phyloP scores from a whole-genome alignment of 1,284 basidiomycete species.

The Boletus nobilissimus region DNA sequence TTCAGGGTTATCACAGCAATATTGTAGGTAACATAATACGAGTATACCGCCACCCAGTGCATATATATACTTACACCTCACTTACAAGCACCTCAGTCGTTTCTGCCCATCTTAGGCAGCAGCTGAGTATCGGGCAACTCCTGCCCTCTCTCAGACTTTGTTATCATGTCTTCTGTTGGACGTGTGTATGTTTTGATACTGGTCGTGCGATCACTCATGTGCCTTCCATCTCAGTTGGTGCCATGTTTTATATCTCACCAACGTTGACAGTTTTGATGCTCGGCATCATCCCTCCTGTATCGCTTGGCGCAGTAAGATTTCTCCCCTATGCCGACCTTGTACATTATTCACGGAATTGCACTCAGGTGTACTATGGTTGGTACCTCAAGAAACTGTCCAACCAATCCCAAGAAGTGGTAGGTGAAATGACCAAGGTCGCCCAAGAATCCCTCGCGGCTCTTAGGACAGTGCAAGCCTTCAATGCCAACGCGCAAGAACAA shows the following conservation, averaged over 20 bases:
- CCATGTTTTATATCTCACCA: slow-evolving; percentile 96
- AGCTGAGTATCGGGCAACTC: too few relatives aligned
- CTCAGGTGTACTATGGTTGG: slow-evolving; percentile 90
- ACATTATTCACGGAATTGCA: background rate
- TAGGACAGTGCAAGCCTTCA: slow-evolving; percentile 93
- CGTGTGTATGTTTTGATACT: slow-evolving; percentile 58
- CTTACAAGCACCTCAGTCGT: too few relatives aligned
- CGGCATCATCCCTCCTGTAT: slow-evolving; percentile 93
- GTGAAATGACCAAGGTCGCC: slow-evolving; percentile 93
- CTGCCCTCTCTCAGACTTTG: too few relatives aligned
- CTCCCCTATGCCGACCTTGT: background rate
- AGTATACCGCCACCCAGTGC: too few relatives aligned
- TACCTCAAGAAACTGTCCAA: slow-evolving; percentile 94
- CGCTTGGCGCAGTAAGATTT: slow-evolving; percentile 85
- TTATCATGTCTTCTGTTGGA: slow-evolving; percentile 91
- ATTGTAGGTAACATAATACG: too few relatives aligned
- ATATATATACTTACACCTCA: too few relatives aligned
- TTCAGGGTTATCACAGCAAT: too few relatives aligned
- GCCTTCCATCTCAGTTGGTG: slow-evolving; percentile 70
- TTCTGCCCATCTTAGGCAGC: too few relatives aligned
- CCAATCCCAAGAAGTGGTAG: slow-evolving; percentile 92
- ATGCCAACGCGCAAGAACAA: slow-evolving; percentile 80
- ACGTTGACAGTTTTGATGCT: slow-evolving; percentile 94
- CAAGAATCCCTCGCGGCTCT: slow-evolving; percentile 94
- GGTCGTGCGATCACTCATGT: slow-evolving; percentile 10